phyloP scores from a whole-genome alignment of 306 rosid genomes.

The Castanopsis chinensis region DNA sequence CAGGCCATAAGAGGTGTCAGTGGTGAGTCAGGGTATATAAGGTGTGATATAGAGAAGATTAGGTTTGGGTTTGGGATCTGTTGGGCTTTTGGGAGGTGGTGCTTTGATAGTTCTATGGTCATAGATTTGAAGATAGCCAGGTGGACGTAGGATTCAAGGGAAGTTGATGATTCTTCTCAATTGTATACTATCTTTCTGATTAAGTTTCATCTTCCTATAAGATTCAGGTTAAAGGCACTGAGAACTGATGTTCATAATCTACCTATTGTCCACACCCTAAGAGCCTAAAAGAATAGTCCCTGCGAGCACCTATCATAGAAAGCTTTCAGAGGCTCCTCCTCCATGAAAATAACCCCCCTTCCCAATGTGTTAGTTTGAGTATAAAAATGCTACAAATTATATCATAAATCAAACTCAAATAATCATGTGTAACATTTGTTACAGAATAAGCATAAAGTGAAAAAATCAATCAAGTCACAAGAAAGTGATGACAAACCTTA shows the following conservation, averaged over 20 bases:
- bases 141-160: not conserved
- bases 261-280: not conserved
- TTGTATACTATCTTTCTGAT: not conserved
- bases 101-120: too few species aligned
- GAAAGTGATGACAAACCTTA: constrained; percentile 52
- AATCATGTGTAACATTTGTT: not conserved
- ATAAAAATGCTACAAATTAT: not conserved
- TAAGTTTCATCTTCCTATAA: not conserved
- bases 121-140: too few species aligned
- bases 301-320: not conserved
- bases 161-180: not conserved
- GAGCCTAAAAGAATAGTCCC: not conserved
- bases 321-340: not conserved
- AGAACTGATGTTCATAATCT: not conserved
- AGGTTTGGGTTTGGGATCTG: too few species aligned
- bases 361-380: not conserved
- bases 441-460: not conserved
- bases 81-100: too few species aligned
- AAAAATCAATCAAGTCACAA: not conserved
- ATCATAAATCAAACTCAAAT: not conserved
- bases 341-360: not conserved
- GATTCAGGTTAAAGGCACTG: not conserved
- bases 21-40: too few species aligned
- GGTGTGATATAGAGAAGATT: too few species aligned
- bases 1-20: too few species aligned